Conservation (phyloP, 2,329 filamentous ascomycete genomes). For the Akanthomyces uredinophilus region DNA sequence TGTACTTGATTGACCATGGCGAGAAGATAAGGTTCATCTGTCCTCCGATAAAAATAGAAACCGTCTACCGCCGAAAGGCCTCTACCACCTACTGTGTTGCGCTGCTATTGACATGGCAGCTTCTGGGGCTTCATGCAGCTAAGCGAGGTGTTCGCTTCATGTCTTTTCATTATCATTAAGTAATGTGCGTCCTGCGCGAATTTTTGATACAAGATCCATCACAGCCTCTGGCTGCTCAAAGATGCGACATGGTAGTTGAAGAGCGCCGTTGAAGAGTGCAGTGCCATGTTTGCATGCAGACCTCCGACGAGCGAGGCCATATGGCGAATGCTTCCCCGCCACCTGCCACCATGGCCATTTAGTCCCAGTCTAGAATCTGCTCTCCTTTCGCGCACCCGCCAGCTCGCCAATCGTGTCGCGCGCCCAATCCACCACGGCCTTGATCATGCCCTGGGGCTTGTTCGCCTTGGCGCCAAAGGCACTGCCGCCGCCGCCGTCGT, state of each 20-base stretch:
- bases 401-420: conserved; percentile 48
- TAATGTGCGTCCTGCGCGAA: conserved; percentile 11
- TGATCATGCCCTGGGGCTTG: conserved; percentile 60
- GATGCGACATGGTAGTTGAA: background rate
- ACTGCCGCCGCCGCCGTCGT: conserved; percentile 39
- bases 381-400: conserved; percentile 25
- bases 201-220: background rate
- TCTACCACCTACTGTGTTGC: background rate
- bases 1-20: background rate
- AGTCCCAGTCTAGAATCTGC: conserved; percentile 17
- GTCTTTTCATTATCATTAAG: conserved; percentile 12
- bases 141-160: background rate
- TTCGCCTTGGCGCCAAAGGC: conserved; percentile 17
- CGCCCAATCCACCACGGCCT: conserved; percentile 57
- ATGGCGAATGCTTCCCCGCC: background rate
- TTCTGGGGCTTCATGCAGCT: background rate
- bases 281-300: background rate
- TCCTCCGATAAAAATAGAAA: background rate
- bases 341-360: background rate
- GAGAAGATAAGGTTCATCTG: background rate
- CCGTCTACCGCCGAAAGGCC: too few species aligned
- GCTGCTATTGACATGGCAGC: background rate
- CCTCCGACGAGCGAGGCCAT: background rate
- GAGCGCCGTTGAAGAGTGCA: background rate
- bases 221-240: background rate